Evolutionary conservation across 768 basidiomycete species (phyloP), one percentile per base, ranked within the genome.

Genomic region (Leucosporidium yakuticum): DNA sequence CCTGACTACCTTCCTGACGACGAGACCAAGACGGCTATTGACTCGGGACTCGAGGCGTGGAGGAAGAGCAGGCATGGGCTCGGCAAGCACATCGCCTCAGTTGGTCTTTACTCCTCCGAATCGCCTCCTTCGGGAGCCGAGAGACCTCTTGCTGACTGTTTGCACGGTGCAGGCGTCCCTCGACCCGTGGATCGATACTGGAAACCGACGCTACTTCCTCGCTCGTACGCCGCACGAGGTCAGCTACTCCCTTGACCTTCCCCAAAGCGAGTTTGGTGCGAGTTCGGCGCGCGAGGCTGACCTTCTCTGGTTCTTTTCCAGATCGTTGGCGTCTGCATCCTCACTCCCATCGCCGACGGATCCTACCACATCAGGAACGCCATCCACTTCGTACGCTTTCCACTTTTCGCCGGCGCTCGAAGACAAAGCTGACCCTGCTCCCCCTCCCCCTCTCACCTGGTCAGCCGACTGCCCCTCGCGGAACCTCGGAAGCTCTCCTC

Each of bases 11-110:
- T 39, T 15, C 68, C 63, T 23, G 56, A 63, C n/a, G 68, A 67
- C 4, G 55, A 61, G 11, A 44, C 57, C 31, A 57, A 54, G 21
- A 9, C 54, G 8, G 68, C 91, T 23, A 65, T 69, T 27, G 71
- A 73, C 27, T 34, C 31, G 1, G 71, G 71, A 1, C 36, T 73
- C 21, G 65, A 67, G 34, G 21, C 34, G 39, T 73, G 71, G 71
- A 67, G 66, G 27, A n/a, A 36, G 11, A 36, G 58, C 20, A 53
- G 71, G 31, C 48, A 63, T 12, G 71, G 71, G n/a, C n/a, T n/a
- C n/a, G n/a, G n/a, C 4, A 73, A 54, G 4, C 71, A 73, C 50
- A 73, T 73, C 27, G 65, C 67, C 7, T 62, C 68, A 11, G 70
- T 72, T n/a, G n/a, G 70, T 61, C n/a, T n/a, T n/a, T n/a, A n/a